Percentiles rank a stretch among this genome's conserved stretches.
Conservation (phyloP, 306 rosid genomes). For the Begonia loranthoides region DNA sequence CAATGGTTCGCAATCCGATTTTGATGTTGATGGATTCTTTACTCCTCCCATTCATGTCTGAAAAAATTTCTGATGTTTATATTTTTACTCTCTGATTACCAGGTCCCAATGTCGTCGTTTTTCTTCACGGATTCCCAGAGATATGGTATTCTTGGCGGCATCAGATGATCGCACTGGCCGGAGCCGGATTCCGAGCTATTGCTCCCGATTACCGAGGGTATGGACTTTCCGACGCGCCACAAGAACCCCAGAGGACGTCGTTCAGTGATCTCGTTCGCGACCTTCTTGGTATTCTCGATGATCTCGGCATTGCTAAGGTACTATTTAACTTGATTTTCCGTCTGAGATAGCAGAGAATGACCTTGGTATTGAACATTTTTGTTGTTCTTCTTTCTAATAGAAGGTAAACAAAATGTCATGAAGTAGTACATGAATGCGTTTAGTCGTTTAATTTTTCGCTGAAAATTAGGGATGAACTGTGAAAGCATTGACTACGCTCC, state of each 20-base stretch:
- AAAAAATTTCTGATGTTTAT: background rate
- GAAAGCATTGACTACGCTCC: no score
- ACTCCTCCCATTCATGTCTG: no score
- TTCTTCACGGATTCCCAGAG: constrained; percentile 76
- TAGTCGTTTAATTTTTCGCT: no score
- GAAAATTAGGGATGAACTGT: no score
- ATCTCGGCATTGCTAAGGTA: constrained; percentile 42
- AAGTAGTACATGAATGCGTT: no score
- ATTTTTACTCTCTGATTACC: background rate
- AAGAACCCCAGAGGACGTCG: constrained; percentile 26
- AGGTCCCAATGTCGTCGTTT: constrained; percentile 53
- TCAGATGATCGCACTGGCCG: constrained; percentile 60
- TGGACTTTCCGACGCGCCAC: constrained; percentile 58
- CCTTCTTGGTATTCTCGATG: constrained; percentile 41
- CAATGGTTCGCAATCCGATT: constrained; percentile 23
- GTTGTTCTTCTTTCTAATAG: no score
- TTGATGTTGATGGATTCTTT: no score
- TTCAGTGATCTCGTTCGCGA: constrained; percentile 24
- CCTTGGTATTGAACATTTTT: no score
- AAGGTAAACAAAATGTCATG: no score
- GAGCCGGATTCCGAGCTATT: constrained; percentile 55
- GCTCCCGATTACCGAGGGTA: constrained; percentile 61
- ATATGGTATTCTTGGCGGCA: constrained; percentile 94
- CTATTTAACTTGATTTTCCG: background rate
- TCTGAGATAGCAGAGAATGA: no score